Base-by-base conservation (phyloP, 2,329 filamentous ascomycete species). In the Hortaea sp. region DNA sequence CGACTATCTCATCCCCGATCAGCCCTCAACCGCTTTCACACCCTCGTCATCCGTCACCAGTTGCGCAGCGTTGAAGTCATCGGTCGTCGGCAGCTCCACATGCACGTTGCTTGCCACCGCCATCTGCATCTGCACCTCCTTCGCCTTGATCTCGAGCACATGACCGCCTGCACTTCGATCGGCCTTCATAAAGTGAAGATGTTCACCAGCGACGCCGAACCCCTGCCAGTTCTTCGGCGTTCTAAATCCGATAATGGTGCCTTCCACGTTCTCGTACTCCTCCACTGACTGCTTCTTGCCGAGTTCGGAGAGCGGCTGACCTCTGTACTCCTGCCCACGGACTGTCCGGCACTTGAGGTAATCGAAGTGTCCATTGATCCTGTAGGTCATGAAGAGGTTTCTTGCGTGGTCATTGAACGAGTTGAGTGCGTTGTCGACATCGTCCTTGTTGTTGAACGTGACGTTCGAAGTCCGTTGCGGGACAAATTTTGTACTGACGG, bases 161-260 rank as follows among this genome's bases (percentile, higher is more conserved):
- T 69, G 69, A 0, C 69, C 69, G 2, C 67, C 69, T 11, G 58
- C 54, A 4, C 46, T 62, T 27, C 61, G 51, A 37, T 66, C 65
- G 27, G 57, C 54, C 6, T 62, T 57, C 42, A 70, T 57, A 46
- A 69, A 70, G 55, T 70, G 67, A 46, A 69, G 47, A 55, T 70
- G 68, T 47, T 69, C 63, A 5, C 68, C 67, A 2, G 64, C 64
- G 3, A 70, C 63, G 11, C 63, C 64, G 47, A 69, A 66, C 1
- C 67, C 67, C 42, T 66, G 64, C 60, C 64, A 66, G 41, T 64
- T 66, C 31, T 49, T 49, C 1, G 67, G 68, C 29, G 67, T 64
- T 41, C 66, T 55, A 46, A 72, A 69, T 1, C 69, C 69, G 45
- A 72, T 63, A 11, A 72, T 61, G 2, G 63, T 67, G 1, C 67